Evolutionary conservation across 495 filamentous ascomycete species (phyloP), one percentile per base, ranked within the genome.

Genomic region (Aeminium ludgeri): DNA sequence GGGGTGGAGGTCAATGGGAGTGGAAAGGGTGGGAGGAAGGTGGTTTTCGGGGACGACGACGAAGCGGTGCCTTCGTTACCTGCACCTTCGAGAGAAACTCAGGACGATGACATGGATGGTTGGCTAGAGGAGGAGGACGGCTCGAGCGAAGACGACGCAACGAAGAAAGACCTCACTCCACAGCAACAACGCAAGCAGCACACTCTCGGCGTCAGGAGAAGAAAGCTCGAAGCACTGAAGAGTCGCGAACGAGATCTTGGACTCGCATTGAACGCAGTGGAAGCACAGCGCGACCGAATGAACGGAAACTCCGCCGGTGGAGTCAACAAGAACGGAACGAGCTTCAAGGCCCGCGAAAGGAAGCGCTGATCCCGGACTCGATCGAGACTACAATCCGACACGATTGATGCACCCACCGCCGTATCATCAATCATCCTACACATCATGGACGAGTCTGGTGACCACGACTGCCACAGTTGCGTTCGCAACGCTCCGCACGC

Each of bases 351-450:
- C 15, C 62, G 76, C 38, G 79, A 84, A 65, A 67, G 86, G 50
- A 93, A 91, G 68, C 70, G 73, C 53, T 91, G 63, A 68, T n/a
- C n/a, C n/a, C n/a, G n/a, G n/a, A n/a, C n/a, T n/a, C n/a, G 45
- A 35, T 34, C 17, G 28, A 30, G 28, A n/a, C 15, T 38, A n/a
- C 7, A 7, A n/a, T 30, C 28, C n/a, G 12, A 13, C 31, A 13
- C 6, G 17, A 16, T 34, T 5, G 6, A 6, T 34, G 31, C n/a
- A 13, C 6, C 31, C 12, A 34, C n/a, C 7, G n/a, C 17, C 31
- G 5, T 6, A 13, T 34, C 17, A 5, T 34, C 6, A 34, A 6
- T 11, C n/a, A 13, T 13, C 31, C 31, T 16, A 30, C n/a, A n/a
- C n/a, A n/a, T n/a, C n/a, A n/a, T n/a, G n/a, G n/a, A n/a, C n/a